Conservation (phyloP, 306 rosid genomes). For the Fagus crenata region DNA sequence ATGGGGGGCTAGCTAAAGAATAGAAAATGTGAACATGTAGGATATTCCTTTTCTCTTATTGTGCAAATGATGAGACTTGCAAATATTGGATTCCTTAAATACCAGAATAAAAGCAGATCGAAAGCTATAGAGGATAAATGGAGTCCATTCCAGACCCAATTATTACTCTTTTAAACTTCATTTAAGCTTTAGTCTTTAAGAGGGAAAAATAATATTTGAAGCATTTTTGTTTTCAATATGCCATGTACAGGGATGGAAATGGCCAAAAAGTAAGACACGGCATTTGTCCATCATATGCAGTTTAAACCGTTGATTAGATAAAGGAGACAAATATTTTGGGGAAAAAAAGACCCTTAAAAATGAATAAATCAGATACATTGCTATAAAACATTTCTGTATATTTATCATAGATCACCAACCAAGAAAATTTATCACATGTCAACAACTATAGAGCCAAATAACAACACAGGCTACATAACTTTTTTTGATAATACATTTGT, state of each 20-base stretch:
- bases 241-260: background rate
- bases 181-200: background rate
- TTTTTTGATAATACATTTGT: too few species aligned
- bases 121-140: too few species aligned
- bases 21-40: background rate
- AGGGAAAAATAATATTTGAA: background rate
- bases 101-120: too few species aligned
- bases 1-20: too few species aligned
- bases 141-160: background rate
- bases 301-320: background rate
- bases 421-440: constrained; percentile 1
- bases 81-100: background rate
- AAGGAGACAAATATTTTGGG: constrained; percentile 6
- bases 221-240: background rate
- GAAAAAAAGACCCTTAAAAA: background rate
- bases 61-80: background rate
- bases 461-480: too few species aligned
- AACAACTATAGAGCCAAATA: constrained; percentile 17
- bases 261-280: background rate
- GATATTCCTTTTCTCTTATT: background rate
- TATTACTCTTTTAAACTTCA: background rate
- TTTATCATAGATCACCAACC: constrained; percentile 19
- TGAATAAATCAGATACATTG: constrained; percentile 18
- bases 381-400: constrained; percentile 20
- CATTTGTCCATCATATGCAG: background rate